Evolutionary conservation across 257 asterid species (phyloP).

Genomic region (Solanum clarkiae): DNA sequence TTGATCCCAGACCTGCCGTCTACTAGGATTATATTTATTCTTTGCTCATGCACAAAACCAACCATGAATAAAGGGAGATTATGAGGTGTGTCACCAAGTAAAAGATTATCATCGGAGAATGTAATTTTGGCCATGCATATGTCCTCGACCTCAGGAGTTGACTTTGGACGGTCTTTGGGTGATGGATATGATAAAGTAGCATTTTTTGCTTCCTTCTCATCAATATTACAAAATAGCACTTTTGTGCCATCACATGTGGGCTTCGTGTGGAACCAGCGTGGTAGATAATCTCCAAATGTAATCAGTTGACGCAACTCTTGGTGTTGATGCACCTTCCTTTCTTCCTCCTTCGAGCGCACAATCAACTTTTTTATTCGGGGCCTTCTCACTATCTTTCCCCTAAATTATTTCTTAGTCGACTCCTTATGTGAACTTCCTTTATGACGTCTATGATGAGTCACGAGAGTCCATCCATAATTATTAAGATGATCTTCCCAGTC

Average conservation of each 20-base stretch:
- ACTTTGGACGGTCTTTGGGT: too few relatives aligned
- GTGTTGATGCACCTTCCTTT: not conserved
- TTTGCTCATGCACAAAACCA: not conserved
- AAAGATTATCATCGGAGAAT: not conserved
- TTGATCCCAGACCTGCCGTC: not conserved
- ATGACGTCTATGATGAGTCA: too few relatives aligned
- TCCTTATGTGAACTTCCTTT: too few relatives aligned
- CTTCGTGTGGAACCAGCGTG: not conserved
- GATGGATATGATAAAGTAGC: not conserved
- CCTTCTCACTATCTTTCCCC: too few relatives aligned
- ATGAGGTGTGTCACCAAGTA: not conserved
- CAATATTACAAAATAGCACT: not conserved
- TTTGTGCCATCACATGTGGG: not conserved
- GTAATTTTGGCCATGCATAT: not conserved
- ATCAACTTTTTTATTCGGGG: too few relatives aligned
- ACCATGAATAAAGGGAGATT: not conserved
- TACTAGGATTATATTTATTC: not conserved
- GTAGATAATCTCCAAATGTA: too few relatives aligned
- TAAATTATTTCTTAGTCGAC: too few relatives aligned
- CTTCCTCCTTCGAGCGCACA: not conserved
- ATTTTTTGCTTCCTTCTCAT: not conserved
- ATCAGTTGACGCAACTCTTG: accelerated
- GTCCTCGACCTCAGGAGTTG: not conserved
- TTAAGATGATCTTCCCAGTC: too few relatives aligned
- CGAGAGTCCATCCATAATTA: too few relatives aligned